A percentile compares a stretch with the other conserved stretches of the same genome.
Conservation (phyloP, 352 stramenopile species). For the Pythium pyrilobum region DNA sequence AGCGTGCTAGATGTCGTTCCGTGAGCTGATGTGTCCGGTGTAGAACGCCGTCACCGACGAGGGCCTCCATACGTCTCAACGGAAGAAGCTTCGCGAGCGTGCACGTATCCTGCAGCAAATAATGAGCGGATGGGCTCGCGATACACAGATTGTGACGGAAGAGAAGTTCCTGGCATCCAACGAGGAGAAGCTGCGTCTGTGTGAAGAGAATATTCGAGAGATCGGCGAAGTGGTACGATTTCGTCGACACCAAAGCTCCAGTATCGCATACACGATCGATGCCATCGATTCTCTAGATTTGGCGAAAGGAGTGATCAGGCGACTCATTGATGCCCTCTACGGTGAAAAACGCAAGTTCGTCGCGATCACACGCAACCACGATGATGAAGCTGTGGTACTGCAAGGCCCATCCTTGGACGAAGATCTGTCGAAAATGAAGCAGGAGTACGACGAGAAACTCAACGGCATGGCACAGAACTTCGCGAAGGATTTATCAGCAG, state of each 20-base stretch:
- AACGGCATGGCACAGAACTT: neutral
- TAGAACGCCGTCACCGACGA: conserved; percentile 52
- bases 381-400: neutral
- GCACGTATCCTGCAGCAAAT: conserved; percentile 46
- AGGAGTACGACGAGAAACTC: conserved; percentile 3
- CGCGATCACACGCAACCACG: neutral
- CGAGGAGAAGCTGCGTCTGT: conserved; percentile 42
- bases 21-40: neutral
- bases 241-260: conserved; percentile 3
- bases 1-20: neutral
- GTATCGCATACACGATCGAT: conserved; percentile 24
- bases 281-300: conserved; percentile 37
- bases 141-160: conserved; percentile 26
- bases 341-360: conserved; percentile 28
- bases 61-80: conserved; percentile 34
- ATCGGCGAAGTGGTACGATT: conserved; percentile 36
- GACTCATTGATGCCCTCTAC: conserved; percentile 48
- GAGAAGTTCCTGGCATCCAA: conserved; percentile 51
- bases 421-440: neutral
- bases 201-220: conserved; percentile 56
- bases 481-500: conserved; percentile 2
- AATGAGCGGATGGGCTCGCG: conserved; percentile 17
- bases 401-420: neutral
- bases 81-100: conserved; percentile 45
- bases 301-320: conserved; percentile 42